Percentiles rank a stretch among this genome's conserved stretches.
Conservation (phyloP, 2,329 filamentous ascomycete species). For the Cadophora sp. region DNA sequence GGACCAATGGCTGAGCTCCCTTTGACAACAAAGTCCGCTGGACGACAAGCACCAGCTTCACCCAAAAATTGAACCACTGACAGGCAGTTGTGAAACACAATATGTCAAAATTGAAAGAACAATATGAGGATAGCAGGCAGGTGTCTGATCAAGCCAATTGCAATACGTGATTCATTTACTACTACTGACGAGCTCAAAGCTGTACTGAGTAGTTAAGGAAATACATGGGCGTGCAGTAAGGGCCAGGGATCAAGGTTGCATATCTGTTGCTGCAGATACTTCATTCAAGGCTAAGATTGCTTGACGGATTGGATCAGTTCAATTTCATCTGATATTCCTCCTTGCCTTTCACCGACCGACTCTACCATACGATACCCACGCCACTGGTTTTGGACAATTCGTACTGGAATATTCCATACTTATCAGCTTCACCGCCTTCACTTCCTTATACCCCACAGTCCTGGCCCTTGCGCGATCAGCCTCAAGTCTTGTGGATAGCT, state of each 20-base stretch:
- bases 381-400: background rate
- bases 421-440: slow-evolving; percentile 10
- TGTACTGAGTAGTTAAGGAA: no score
- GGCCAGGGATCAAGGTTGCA: background rate
- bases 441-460: background rate
- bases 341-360: no score
- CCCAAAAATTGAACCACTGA: background rate
- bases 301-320: background rate
- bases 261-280: background rate
- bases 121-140: background rate
- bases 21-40: background rate
- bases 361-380: background rate
- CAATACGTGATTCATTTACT: background rate
- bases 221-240: background rate
- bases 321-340: background rate
- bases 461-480: background rate
- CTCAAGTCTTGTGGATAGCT: background rate
- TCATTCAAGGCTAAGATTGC: background rate
- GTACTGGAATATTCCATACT: background rate
- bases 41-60: background rate
- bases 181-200: background rate
- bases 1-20: slow-evolving; percentile 14
- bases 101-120: background rate
- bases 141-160: background rate
- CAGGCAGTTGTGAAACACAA: background rate